Evolutionary conservation across 2,329 filamentous ascomycete genomes (phyloP), one percentile per base, ranked within the genome.

Genomic region (Coniella vitis): DNA sequence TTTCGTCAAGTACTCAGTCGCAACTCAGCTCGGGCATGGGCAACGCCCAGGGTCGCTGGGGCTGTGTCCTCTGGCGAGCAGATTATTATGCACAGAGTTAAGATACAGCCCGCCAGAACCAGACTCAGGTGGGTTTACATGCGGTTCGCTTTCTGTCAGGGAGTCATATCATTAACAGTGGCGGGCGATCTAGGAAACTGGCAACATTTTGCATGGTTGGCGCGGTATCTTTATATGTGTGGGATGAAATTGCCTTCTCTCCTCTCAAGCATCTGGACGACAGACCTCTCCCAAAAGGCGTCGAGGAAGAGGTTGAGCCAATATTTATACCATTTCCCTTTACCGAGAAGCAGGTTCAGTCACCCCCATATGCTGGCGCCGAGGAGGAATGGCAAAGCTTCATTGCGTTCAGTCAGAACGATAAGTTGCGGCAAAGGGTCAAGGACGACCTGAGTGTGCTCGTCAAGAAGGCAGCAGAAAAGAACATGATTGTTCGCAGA

Each of bases 371-470:
- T 59, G 69, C 68, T 52, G 72, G 72, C 45, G 68, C 66, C 21
- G 80, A 84, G 55, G 81, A 81, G 3, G 83, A 86, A 61, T 86
- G 79, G 79, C 67, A 71, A 53, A 69, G 71, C 42, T 86, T 83
- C 54, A 59, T 81, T 14, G 74, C 73, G 48, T 66, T 85, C n/a
- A 78, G 73, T 53, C 73, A 72, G 54, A 73, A 85, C 52, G 62
- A 59, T 13, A 62, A 73, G 38, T 65, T 74, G 9, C 65, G 76
- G 20, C 58, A 71, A 16, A 60, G 66, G 19, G 72, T 84, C 22
- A 70, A 69, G 58, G 74, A 62, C 39, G 65, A 73, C 42, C 66
- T 79, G 44, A 69, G 68, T 13, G 61, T 69, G 4, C 56, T 69
- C n/a, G 69, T 73, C 8, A 59, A 67, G 25, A 58, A 57, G 29